Evolutionary conservation across 163 green algal genomes (phyloP).

Genomic region (Chlamydomonas reinhardtii): DNA sequence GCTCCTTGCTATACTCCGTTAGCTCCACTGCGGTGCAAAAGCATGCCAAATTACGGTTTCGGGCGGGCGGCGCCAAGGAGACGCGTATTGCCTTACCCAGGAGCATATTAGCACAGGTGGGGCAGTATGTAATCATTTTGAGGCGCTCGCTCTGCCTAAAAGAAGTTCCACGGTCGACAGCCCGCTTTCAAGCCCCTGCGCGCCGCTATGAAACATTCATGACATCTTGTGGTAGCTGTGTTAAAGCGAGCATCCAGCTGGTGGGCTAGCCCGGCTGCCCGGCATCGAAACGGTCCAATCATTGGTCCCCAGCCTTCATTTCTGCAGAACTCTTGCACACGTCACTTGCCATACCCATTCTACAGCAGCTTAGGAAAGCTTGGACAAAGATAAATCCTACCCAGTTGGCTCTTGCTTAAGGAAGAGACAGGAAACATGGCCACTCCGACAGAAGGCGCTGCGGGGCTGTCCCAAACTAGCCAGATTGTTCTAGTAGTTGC

Average conservation of each 20-base stretch:
- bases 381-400: too few relatives aligned
- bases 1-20: constrained; percentile 67
- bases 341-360: too few relatives aligned
- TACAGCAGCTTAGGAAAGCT: too few relatives aligned
- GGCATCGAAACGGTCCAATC: too few relatives aligned
- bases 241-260: too few relatives aligned
- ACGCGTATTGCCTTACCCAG: constrained; percentile 68
- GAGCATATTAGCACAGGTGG: constrained; percentile 92
- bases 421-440: not conserved
- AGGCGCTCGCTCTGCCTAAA: too few relatives aligned
- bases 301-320: too few relatives aligned
- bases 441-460: not conserved
- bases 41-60: not conserved
- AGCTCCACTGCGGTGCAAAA: constrained; percentile 65
- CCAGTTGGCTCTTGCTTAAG: too few relatives aligned
- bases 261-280: too few relatives aligned
- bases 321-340: too few relatives aligned
- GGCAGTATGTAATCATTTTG: constrained; percentile 84
- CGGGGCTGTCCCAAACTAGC: not conserved
- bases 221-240: not conserved
- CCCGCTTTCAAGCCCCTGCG: too few relatives aligned
- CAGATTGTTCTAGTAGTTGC: constrained; percentile 29
- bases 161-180: too few relatives aligned
- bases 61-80: not conserved
- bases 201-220: not conserved